A percentile compares a stretch with the other conserved stretches of the same genome.
Conservation (phyloP, 2,329 filamentous ascomycete genomes). For the Pyrenochaeta sp. region DNA sequence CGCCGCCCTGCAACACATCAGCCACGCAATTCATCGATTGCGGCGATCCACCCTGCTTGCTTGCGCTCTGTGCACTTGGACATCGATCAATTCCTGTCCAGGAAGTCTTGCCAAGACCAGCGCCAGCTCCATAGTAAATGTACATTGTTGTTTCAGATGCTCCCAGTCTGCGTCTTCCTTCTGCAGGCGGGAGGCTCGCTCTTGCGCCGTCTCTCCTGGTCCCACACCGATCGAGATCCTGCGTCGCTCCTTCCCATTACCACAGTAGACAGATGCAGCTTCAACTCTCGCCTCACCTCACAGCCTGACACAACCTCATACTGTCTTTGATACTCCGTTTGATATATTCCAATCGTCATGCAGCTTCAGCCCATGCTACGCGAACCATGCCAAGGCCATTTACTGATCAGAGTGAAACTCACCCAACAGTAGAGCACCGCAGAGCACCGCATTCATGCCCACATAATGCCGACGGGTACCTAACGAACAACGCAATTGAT, state of each 20-base stretch:
- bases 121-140: background rate
- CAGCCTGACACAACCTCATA: slow-evolving; percentile 2
- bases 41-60: slow-evolving; percentile 6
- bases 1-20: background rate
- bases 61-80: too few relatives aligned
- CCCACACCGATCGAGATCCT: slow-evolving; percentile 16
- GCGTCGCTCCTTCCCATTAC: slow-evolving; percentile 2
- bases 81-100: slow-evolving; percentile 10
- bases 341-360: background rate
- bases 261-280: background rate
- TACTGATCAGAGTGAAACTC: background rate
- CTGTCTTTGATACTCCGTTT: background rate
- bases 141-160: slow-evolving; percentile 13
- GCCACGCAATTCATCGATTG: slow-evolving; percentile 2
- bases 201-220: slow-evolving; percentile 14
- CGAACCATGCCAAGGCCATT: background rate
- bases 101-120: slow-evolving; percentile 30
- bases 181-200: slow-evolving; percentile 13
- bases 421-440: background rate
- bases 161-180: slow-evolving; percentile 11
- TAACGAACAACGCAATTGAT: background rate
- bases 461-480: background rate
- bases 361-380: background rate
- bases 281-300: slow-evolving; percentile 4
- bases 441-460: background rate